Percentiles rank a stretch among this genome's conserved stretches.
Evolutionary conservation across 202 grass and related monocot genomes (phyloP).

Genomic region (Setaria viridis): DNA sequence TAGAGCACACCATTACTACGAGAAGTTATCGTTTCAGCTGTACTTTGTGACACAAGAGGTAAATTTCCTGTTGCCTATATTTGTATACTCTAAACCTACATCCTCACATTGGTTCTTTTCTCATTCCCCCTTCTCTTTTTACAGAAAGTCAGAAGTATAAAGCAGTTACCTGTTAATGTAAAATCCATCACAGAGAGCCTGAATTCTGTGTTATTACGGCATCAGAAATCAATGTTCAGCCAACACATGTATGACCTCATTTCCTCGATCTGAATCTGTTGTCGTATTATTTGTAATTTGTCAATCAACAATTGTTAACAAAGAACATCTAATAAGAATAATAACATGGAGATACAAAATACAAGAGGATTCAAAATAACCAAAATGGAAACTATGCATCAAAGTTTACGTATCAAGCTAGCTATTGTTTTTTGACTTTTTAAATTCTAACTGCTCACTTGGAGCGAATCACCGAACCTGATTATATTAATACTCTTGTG

Average conservation of each 20-base stretch:
- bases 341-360: neutral
- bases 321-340: neutral
- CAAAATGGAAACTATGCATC: conserved; percentile 17
- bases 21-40: conserved; percentile 94
- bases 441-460: conserved; percentile 11
- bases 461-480: neutral
- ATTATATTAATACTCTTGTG: neutral
- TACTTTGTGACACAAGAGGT: conserved; percentile 96
- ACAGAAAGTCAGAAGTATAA: conserved; percentile 79
- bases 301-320: neutral
- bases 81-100: conserved; percentile 17
- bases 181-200: conserved; percentile 75
- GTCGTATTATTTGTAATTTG: conserved; percentile 22
- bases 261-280: conserved; percentile 33
- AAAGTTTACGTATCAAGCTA: neutral
- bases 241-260: conserved; percentile 58
- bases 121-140: neutral
- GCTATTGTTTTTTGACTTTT: neutral
- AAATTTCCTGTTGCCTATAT: conserved; percentile 42
- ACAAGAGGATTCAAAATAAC: neutral
- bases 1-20: conserved; percentile 83
- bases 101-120: conserved; percentile 24
- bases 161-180: conserved; percentile 89
- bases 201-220: conserved; percentile 68
- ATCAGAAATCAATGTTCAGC: conserved; percentile 76